Evolutionary conservation across 2,329 filamentous ascomycete genomes (phyloP).

Genomic region (Cercospora sesami): DNA sequence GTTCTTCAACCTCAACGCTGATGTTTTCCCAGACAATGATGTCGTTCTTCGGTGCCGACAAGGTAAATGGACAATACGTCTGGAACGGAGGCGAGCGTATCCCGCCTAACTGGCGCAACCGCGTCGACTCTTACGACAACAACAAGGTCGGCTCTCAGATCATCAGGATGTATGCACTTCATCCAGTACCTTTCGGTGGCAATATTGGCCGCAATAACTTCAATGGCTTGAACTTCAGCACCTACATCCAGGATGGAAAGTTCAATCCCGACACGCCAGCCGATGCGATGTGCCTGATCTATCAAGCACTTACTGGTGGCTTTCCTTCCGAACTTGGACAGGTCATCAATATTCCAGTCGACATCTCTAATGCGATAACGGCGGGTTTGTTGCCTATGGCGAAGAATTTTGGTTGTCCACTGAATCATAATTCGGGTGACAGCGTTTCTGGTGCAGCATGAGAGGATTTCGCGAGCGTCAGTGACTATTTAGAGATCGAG

Average conservation of each 20-base stretch:
- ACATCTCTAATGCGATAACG: conserved; percentile 7
- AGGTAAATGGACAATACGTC: conserved; percentile 41
- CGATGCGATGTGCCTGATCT: conserved; percentile 43
- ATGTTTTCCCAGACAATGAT: conserved; percentile 35
- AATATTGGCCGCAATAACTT: conserved; percentile 22
- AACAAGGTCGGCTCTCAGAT: conserved; percentile 42
- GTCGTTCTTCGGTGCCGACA: conserved; percentile 49
- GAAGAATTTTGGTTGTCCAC: conserved; percentile 23
- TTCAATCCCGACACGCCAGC: conserved; percentile 33
- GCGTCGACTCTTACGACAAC: conserved; percentile 36
- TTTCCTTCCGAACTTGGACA: conserved; percentile 21
- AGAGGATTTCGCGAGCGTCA: not conserved
- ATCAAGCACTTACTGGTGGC: conserved; percentile 38
- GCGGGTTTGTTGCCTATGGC: conserved; percentile 13
- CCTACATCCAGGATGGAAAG: conserved; percentile 42
- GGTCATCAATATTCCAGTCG: conserved; percentile 21
- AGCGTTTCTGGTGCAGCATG: conserved; percentile 12
- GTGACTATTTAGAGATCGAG: not conserved
- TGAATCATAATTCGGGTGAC: conserved; percentile 21
- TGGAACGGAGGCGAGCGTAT: conserved; percentile 43
- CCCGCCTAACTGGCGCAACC: conserved; percentile 42
- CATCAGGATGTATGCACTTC: conserved; percentile 42
- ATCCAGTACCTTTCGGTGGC: conserved; percentile 48
- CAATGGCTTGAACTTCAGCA: conserved; percentile 34
- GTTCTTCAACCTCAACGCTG: conserved; percentile 23